A percentile compares a stretch with the other conserved stretches of the same genome.
phyloP scores from a whole-genome alignment of 2,329 filamentous ascomycete species.

The Leptographium radiaticola region DNA sequence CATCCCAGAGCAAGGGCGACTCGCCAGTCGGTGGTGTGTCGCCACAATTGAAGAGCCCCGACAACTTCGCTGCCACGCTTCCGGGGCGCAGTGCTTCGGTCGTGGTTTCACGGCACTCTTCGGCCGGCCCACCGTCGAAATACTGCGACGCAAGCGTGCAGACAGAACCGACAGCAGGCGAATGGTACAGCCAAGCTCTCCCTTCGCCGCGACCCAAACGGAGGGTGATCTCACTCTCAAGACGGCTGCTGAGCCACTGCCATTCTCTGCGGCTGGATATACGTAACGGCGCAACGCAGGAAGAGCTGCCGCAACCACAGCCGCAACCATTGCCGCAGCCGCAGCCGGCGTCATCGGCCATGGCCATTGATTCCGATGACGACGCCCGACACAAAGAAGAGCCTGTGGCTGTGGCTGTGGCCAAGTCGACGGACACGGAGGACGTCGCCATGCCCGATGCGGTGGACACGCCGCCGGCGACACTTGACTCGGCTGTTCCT shows the following conservation, averaged over 20 bases:
- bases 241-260: constrained; percentile 36
- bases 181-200: constrained; percentile 33
- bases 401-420: background rate
- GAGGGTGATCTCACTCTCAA: constrained; percentile 38
- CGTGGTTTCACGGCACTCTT: constrained; percentile 22
- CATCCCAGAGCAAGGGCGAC: constrained; percentile 38
- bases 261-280: constrained; percentile 29
- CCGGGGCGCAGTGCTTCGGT: background rate
- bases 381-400: background rate
- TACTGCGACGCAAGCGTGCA: constrained; percentile 41
- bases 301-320: constrained; percentile 2
- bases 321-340: background rate
- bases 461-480: background rate
- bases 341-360: background rate
- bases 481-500: background rate
- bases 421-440: background rate
- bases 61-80: background rate
- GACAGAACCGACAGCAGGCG: constrained; percentile 39
- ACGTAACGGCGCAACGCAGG: constrained; percentile 20
- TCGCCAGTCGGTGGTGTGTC: constrained; percentile 34
- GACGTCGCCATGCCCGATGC: constrained; percentile 16
- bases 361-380: too few relatives aligned
- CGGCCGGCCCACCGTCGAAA: constrained; percentile 23
- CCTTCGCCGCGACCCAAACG: constrained; percentile 28
- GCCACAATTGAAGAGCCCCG: constrained; percentile 17